Evolutionary conservation across 2,329 filamentous ascomycete genomes (phyloP).

Genomic region (Aspergillus brunneoviolaceus): DNA sequence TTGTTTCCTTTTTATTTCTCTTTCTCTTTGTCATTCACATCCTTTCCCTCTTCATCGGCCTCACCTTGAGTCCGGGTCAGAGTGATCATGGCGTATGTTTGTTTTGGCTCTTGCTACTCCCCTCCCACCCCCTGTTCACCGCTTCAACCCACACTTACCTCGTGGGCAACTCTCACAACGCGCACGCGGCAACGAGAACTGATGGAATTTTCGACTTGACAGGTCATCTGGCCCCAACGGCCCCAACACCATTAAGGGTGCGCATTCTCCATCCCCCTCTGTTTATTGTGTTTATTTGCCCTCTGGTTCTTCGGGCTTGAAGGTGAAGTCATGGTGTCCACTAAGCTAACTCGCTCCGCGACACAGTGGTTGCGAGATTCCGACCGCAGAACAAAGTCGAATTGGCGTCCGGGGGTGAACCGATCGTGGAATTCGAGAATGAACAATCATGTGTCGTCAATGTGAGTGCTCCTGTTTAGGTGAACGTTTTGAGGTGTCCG

Average conservation of each 20-base stretch:
- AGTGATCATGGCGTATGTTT: slow-evolving; percentile 51
- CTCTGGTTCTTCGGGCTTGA: not conserved
- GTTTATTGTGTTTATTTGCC: not conserved
- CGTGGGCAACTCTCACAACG: not conserved
- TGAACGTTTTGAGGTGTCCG: not conserved
- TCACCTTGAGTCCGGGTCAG: slow-evolving; percentile 16
- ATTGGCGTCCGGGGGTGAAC: slow-evolving; percentile 82
- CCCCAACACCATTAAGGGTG: slow-evolving; percentile 57
- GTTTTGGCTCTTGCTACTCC: not conserved
- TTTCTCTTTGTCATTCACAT: slow-evolving; percentile 13
- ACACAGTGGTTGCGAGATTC: slow-evolving; percentile 90
- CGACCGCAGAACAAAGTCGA: slow-evolving; percentile 95
- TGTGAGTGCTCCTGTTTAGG: slow-evolving; percentile 53
- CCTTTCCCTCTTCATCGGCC: slow-evolving; percentile 2
- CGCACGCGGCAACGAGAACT: slow-evolving; percentile 6
- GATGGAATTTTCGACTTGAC: slow-evolving; percentile 21
- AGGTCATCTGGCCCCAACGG: slow-evolving; percentile 32
- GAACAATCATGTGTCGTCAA: slow-evolving; percentile 85
- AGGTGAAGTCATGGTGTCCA: not conserved
- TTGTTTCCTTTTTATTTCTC: slow-evolving; percentile 23
- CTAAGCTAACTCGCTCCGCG: slow-evolving; percentile 5
- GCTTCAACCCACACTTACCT: slow-evolving; percentile 1
- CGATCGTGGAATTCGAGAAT: slow-evolving; percentile 84
- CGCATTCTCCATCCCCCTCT: slow-evolving; percentile 17
- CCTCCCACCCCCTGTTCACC: not conserved